phyloP scores from a whole-genome alignment of 176 grass and related monocot genomes.

The Bothriochloa decipiens region DNA sequence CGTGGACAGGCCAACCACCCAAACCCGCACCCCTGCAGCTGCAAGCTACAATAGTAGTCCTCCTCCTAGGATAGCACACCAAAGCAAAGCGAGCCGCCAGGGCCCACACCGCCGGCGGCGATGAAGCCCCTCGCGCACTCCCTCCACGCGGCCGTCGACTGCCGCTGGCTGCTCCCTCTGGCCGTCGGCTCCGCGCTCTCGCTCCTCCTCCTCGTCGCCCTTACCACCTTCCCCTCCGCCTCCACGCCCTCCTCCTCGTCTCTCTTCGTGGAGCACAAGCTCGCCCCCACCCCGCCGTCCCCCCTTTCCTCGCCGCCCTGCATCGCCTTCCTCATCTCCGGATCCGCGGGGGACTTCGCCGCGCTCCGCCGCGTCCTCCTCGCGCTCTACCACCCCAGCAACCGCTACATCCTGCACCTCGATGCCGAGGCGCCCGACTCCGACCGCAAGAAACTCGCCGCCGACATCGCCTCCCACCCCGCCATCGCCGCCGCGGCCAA shows the following conservation, averaged over 20 bases:
- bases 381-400: no score
- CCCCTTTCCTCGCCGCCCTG: slow-evolving; percentile 27
- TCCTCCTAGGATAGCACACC: no score
- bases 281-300: slow-evolving; percentile 35
- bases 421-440: no score
- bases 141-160: slow-evolving; percentile 46
- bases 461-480: no score
- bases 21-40: no score
- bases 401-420: no score
- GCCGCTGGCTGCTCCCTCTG: slow-evolving; percentile 52
- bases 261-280: slow-evolving; percentile 73
- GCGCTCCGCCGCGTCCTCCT: no score
- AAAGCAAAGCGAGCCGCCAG: no score
- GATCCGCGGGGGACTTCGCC: slow-evolving; percentile 51
- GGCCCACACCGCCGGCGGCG: no score
- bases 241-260: not conserved
- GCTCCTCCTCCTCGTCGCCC: slow-evolving; percentile 41
- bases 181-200: slow-evolving; percentile 48
- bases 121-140: slow-evolving; percentile 45
- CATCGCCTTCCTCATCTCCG: slow-evolving; percentile 66
- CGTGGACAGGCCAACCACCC: not conserved
- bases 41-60: no score
- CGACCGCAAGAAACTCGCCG: no score
- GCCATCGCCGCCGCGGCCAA: no score
- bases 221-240: slow-evolving; percentile 28